Conservation (phyloP, 1,139 yeast genomes). For the Wickerhamomyces sp. region DNA sequence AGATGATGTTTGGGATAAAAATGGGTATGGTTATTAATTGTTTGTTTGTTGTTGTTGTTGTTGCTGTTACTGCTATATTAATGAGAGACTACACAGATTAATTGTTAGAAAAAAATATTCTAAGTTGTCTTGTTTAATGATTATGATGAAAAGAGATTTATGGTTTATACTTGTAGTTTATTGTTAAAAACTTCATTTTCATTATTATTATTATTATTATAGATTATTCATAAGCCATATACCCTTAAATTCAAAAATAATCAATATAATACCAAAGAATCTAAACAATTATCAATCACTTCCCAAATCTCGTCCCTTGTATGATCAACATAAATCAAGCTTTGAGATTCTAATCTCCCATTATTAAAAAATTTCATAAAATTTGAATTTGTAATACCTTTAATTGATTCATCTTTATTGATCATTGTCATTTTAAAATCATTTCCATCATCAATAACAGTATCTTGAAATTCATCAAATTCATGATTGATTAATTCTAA, state of each 20-base stretch:
- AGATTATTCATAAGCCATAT: too few species aligned
- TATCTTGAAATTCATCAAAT: neutral
- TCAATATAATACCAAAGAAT: constrained; percentile 30
- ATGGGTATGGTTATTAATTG: constrained; percentile 2
- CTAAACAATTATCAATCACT: constrained; percentile 38
- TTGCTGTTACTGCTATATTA: neutral
- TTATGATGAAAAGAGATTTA: neutral
- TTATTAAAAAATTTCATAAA: too few species aligned
- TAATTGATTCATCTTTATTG: too few species aligned
- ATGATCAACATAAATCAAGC: constrained; percentile 40
- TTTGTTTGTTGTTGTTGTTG: neutral
- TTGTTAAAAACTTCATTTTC: too few species aligned
- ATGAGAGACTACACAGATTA: neutral
- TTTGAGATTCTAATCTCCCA: constrained; percentile 37
- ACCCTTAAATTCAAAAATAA: too few species aligned
- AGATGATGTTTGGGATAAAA: constrained; percentile 76
- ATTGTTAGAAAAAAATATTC: too few species aligned
- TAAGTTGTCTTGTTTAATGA: neutral
- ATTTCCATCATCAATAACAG: neutral
- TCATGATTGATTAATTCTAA: constrained; percentile 1
- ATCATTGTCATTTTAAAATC: too few species aligned
- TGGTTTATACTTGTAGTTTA: neutral
- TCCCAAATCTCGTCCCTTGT: constrained; percentile 44
- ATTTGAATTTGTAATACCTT: too few species aligned
- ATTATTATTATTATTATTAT: too few species aligned